phyloP scores from a whole-genome alignment of 2,329 filamentous ascomycete genomes.

The Albophoma yamanashiensis region DNA sequence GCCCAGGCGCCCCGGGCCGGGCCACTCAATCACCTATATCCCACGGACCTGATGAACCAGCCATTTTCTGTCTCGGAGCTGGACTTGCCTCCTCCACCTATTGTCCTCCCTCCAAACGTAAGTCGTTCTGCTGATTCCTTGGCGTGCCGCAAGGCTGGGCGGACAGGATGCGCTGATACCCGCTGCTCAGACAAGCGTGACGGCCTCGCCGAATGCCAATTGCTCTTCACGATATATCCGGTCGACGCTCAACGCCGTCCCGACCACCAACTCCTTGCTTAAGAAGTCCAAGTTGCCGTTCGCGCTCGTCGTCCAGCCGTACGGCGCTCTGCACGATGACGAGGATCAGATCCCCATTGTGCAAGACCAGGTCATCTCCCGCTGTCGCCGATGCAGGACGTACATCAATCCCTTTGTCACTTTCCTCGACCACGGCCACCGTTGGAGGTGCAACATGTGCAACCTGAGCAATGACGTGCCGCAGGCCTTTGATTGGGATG shows the following conservation, averaged over 20 bases:
- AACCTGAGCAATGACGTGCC: slow-evolving; percentile 97
- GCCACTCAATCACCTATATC: slow-evolving; percentile 77
- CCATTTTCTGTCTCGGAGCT: slow-evolving; percentile 91
- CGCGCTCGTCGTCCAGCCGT: slow-evolving; percentile 91
- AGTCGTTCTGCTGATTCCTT: slow-evolving; percentile 25
- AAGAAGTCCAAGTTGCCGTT: slow-evolving; percentile 97
- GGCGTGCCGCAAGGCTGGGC: not conserved
- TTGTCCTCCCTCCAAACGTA: slow-evolving; percentile 86
- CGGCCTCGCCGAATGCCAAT: slow-evolving; percentile 82
- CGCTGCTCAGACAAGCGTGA: slow-evolving; percentile 63
- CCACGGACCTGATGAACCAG: slow-evolving; percentile 82
- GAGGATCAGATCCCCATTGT: slow-evolving; percentile 88
- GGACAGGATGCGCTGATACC: slow-evolving; percentile 22
- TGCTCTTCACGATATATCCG: slow-evolving; percentile 90
- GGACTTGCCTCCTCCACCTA: slow-evolving; percentile 81
- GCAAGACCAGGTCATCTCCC: slow-evolving; percentile 92
- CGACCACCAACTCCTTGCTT: slow-evolving; percentile 81
- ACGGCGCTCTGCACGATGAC: slow-evolving; percentile 81
- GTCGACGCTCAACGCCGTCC: slow-evolving; percentile 88
- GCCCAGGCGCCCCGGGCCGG: slow-evolving; percentile 31
- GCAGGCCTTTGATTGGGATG: slow-evolving; percentile 99
- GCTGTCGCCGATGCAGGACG: slow-evolving; percentile 88
- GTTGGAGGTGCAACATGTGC: slow-evolving; percentile 99
- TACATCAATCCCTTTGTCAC: slow-evolving; percentile 98
- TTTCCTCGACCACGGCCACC: slow-evolving; percentile 92